These are phyloP conservation scores for Berberis vulgaris DNA, from an alignment of 164 flowering plant species.

Conservation along the genomic window DNA sequence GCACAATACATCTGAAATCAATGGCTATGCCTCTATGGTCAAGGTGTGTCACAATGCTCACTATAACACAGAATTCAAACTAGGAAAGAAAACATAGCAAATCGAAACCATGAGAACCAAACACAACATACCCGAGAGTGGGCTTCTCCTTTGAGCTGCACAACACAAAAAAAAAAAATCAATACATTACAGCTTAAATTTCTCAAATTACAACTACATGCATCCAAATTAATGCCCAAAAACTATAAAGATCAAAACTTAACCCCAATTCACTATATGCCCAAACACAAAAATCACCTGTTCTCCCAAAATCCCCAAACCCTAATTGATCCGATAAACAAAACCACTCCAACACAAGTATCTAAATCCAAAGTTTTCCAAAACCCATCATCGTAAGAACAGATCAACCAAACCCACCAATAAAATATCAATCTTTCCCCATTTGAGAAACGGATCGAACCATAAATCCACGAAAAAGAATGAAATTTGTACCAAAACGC, in stretches of 20 bases:
- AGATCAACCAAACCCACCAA: neutral
- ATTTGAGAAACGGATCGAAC: neutral
- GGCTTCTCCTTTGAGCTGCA: conserved; percentile 99
- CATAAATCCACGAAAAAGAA: neutral
- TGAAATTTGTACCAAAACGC: neutral
- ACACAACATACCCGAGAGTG: conserved; percentile 78
- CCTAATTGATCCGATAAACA: neutral
- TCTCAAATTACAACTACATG: neutral
- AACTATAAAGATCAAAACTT: neutral
- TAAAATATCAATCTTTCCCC: neutral
- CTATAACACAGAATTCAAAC: too few relatives aligned
- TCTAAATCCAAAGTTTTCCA: neutral
- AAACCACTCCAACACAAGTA: neutral
- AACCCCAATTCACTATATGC: neutral
- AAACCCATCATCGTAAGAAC: neutral
- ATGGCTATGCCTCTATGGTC: too few relatives aligned
- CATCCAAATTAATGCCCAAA: neutral
- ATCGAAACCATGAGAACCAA: neutral
- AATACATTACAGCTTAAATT: neutral
- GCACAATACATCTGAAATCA: too few relatives aligned
- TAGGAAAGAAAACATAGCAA: too few relatives aligned
- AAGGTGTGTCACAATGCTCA: too few relatives aligned
- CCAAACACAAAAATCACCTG: neutral
- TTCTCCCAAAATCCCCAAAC: neutral
- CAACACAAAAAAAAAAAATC: conserved; percentile 1